A percentile compares a stretch with the other conserved stretches of the same genome.
These are phyloP conservation scores for Stentor roeselii DNA, from an alignment of 73 alveolate genomes.

Conservation along the genomic window DNA sequence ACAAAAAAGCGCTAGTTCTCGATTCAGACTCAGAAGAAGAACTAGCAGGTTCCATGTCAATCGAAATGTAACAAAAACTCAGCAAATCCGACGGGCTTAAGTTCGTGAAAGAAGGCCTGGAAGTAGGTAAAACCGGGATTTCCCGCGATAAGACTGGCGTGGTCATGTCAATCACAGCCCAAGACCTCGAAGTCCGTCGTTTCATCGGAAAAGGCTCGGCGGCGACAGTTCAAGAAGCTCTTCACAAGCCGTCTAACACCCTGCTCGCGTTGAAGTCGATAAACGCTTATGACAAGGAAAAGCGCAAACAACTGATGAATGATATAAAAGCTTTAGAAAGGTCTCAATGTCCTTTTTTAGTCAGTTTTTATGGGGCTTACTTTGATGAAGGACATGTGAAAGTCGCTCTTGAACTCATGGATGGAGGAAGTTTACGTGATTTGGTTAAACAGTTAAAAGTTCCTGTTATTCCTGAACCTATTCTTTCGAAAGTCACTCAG, in stretches of 20 bases:
- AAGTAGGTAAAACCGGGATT: background rate
- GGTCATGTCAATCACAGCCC: slow-evolving; percentile 25
- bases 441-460: slow-evolving; percentile 56
- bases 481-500: slow-evolving; percentile 69
- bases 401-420: slow-evolving; percentile 92
- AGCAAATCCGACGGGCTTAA: slow-evolving; percentile 21
- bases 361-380: slow-evolving; percentile 91
- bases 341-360: slow-evolving; percentile 81
- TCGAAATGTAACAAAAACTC: slow-evolving; percentile 4
- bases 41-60: slow-evolving; percentile 14
- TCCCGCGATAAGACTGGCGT: background rate
- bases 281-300: slow-evolving; percentile 91
- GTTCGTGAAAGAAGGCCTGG: slow-evolving; percentile 18
- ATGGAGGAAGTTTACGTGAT: slow-evolving; percentile 75
- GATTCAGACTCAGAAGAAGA: slow-evolving; percentile 25
- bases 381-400: slow-evolving; percentile 92
- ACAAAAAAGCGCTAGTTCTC: background rate
- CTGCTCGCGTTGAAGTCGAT: slow-evolving; percentile 78
- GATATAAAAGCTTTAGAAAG: slow-evolving; percentile 86
- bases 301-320: slow-evolving; percentile 87
- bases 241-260: slow-evolving; percentile 64
- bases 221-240: slow-evolving; percentile 78
- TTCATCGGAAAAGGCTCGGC: slow-evolving; percentile 75
- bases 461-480: slow-evolving; percentile 70
- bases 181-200: slow-evolving; percentile 52